These are phyloP conservation scores for Pseudocercospora crystallina DNA, from an alignment of 2,329 filamentous ascomycete species.

Conservation along the genomic window DNA sequence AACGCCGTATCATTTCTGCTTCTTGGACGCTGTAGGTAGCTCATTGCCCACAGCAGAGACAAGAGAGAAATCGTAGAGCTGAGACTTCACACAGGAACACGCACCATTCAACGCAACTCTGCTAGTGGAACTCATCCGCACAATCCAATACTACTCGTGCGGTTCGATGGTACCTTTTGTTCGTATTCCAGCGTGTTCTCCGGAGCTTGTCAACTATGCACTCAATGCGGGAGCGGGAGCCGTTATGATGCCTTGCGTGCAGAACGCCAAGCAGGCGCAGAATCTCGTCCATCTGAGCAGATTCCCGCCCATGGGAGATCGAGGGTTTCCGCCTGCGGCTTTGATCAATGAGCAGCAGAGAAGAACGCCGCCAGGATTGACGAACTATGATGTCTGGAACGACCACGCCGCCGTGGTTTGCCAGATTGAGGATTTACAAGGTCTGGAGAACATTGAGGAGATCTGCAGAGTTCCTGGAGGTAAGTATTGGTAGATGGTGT, in stretches of 20 bases:
- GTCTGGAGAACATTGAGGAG: conserved; percentile 10
- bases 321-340: conserved; percentile 6
- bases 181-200: conserved; percentile 1
- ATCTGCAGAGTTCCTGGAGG: conserved; percentile 3
- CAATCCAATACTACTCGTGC: conserved; percentile 8
- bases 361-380: neutral
- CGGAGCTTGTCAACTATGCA: conserved; percentile 4
- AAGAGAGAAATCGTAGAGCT: no score
- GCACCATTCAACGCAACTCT: conserved; percentile 5
- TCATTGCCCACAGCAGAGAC: neutral
- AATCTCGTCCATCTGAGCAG: neutral
- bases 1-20: conserved; percentile 11
- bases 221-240: conserved; percentile 9
- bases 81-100: conserved; percentile 7
- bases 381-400: conserved; percentile 10
- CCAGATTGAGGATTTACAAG: conserved; percentile 10
- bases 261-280: conserved; percentile 5
- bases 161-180: conserved; percentile 12
- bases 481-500: no score
- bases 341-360: conserved; percentile 1
- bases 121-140: conserved; percentile 3
- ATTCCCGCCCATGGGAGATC: conserved; percentile 5
- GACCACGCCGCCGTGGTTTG: conserved; percentile 4
- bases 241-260: conserved; percentile 6
- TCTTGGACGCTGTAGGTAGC: conserved; percentile 7